Percentiles rank a stretch among this genome's conserved stretches.
Conservation (phyloP, 306 rosid genomes). For the Lathyrus aphaca region DNA sequence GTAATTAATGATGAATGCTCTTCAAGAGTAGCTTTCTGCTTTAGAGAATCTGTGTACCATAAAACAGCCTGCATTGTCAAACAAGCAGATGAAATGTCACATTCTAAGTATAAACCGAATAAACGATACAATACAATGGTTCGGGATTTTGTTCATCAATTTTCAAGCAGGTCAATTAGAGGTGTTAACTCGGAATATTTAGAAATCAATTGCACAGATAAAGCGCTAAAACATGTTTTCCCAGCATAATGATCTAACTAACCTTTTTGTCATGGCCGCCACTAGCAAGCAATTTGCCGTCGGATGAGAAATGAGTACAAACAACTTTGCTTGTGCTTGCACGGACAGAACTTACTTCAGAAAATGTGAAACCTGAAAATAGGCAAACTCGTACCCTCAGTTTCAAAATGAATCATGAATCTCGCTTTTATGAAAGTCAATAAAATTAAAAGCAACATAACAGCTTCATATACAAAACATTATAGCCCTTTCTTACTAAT, state of each 20-base stretch:
- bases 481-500: background rate
- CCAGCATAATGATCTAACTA: conserved; percentile 24
- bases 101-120: conserved; percentile 9
- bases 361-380: conserved; percentile 76
- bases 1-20: conserved; percentile 81
- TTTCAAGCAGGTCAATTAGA: conserved; percentile 13
- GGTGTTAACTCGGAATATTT: conserved; percentile 22
- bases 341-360: conserved; percentile 60
- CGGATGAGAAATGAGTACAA: conserved; percentile 92
- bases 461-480: background rate
- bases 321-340: conserved; percentile 83
- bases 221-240: conserved; percentile 5
- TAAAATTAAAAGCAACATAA: conserved; percentile 1
- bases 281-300: conserved; percentile 94
- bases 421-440: conserved; percentile 1
- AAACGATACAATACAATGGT: conserved; percentile 8
- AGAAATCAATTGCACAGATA: conserved; percentile 22
- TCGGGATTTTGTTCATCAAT: conserved; percentile 4
- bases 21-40: conserved; percentile 72
- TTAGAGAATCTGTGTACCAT: conserved; percentile 84
- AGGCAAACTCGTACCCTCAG: conserved; percentile 41
- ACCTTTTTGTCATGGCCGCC: conserved; percentile 99
- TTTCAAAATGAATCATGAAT: conserved; percentile 7
- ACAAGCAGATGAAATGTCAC: conserved; percentile 32
- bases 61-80: conserved; percentile 76